Evolutionary conservation across 2,329 filamentous ascomycete species (phyloP).

Genomic region (Niveomyces coronatus): DNA sequence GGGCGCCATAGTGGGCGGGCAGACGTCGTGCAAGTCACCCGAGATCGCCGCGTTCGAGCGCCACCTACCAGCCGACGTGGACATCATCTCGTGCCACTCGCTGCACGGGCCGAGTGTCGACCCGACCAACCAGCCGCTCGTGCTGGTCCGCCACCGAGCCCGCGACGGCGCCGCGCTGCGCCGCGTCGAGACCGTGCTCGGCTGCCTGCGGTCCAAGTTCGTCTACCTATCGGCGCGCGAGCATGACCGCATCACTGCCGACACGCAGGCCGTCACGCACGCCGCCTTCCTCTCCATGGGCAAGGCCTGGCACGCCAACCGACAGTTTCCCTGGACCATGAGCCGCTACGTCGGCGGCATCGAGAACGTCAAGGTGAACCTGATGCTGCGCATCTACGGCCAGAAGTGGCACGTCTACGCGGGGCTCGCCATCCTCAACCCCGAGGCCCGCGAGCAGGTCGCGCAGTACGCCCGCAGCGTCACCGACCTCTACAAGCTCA

Average conservation of each 20-base stretch:
- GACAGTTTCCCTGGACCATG: conserved; percentile 94
- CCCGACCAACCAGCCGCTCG: conserved; percentile 78
- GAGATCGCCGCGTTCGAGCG: conserved; percentile 90
- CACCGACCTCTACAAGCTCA: conserved; percentile 91
- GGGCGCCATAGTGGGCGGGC: conserved; percentile 89
- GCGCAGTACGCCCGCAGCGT: conserved; percentile 87
- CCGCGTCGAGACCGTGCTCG: conserved; percentile 72
- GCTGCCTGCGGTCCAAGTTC: conserved; percentile 74
- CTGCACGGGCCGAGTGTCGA: conserved; percentile 90
- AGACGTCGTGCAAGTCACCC: conserved; percentile 96
- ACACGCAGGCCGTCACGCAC: conserved; percentile 96
- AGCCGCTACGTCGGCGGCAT: conserved; percentile 94
- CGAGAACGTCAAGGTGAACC: conserved; percentile 98
- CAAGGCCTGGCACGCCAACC: conserved; percentile 90
- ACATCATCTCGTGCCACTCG: conserved; percentile 93
- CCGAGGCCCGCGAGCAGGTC: conserved; percentile 84
- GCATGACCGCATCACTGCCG: conserved; percentile 94
- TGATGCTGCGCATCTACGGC: conserved; percentile 91
- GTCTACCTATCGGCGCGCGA: conserved; percentile 79
- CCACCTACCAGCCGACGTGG: conserved; percentile 76
- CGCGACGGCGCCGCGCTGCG: conserved; percentile 62
- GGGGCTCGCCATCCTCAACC: conserved; percentile 92
- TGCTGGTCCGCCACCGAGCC: conserved; percentile 87
- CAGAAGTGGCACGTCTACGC: conserved; percentile 99
- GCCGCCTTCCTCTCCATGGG: conserved; percentile 97